These are phyloP conservation scores for Sambucus nigra DNA, from an alignment of 129 eudicot species.

Conservation along the genomic window DNA sequence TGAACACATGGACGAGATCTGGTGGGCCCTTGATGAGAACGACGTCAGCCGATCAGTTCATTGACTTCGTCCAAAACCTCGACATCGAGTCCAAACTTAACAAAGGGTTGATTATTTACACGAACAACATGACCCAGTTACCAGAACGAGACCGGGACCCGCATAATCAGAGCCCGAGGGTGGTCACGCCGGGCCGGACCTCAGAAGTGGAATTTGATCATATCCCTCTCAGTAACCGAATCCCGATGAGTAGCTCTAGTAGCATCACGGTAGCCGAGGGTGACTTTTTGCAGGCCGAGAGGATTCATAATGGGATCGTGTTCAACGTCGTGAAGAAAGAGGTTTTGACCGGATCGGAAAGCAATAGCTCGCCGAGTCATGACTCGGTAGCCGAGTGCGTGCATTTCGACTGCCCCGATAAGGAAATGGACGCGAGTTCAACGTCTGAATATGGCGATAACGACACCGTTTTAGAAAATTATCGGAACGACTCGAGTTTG, in stretches of 20 bases:
- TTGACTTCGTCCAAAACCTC: conserved; percentile 64
- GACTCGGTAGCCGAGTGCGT: conserved; percentile 62
- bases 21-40: conserved; percentile 98
- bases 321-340: conserved; percentile 74
- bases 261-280: conserved; percentile 80
- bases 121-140: conserved; percentile 6
- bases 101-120: conserved; percentile 22
- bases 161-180: conserved; percentile 30
- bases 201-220: conserved; percentile 42
- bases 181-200: conserved; percentile 45
- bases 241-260: conserved; percentile 12
- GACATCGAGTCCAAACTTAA: conserved; percentile 41
- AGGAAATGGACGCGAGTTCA: conserved; percentile 62
- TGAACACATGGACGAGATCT: conserved; percentile 69
- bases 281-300: conserved; percentile 72
- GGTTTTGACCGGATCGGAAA: conserved; percentile 57
- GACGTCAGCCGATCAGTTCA: conserved; percentile 58
- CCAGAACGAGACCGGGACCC: conserved; percentile 25
- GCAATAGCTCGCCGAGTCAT: conserved; percentile 22
- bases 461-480: conserved; percentile 6
- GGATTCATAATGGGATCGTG: conserved; percentile 58
- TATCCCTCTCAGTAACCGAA: conserved; percentile 21
- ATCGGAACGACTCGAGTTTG: neutral
- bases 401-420: conserved; percentile 59
- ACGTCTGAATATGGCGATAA: conserved; percentile 43